These are phyloP conservation scores for Diaporthe capsici DNA, from an alignment of 2,329 filamentous ascomycete species.

Conservation along the genomic window DNA sequence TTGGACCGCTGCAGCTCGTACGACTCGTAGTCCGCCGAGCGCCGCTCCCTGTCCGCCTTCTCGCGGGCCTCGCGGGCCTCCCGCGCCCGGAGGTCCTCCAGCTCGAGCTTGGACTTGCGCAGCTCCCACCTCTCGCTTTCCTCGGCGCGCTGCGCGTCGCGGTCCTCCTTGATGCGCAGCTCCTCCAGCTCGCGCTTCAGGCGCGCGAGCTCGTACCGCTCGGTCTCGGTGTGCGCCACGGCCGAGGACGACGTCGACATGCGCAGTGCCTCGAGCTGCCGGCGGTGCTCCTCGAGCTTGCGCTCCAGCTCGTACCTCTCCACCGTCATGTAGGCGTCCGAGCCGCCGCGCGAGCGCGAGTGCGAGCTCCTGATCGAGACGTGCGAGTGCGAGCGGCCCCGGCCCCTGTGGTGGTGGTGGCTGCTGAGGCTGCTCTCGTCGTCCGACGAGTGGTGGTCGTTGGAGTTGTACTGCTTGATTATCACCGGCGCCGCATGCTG, in stretches of 20 bases:
- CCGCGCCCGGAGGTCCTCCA: constrained; percentile 48
- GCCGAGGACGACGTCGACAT: constrained; percentile 11
- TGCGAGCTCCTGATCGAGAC: constrained; percentile 43
- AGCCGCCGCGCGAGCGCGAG: constrained; percentile 48
- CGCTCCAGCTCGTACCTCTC: constrained; percentile 56
- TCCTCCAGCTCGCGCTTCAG: constrained; percentile 61
- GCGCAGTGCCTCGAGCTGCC: constrained; percentile 41
- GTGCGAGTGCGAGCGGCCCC: constrained; percentile 53
- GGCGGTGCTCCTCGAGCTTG: constrained; percentile 41
- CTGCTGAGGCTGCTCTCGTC: constrained; percentile 54
- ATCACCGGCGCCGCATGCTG: constrained; percentile 62
- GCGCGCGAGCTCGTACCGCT: constrained; percentile 53
- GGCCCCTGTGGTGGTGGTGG: constrained; percentile 51
- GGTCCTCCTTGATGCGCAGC: constrained; percentile 58
- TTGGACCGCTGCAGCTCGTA: constrained; percentile 55
- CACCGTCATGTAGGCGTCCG: constrained; percentile 54
- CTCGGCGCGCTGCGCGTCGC: constrained; percentile 53
- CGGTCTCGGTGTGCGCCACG: constrained; percentile 46
- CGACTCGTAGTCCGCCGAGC: constrained; percentile 48
- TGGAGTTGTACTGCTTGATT: constrained; percentile 69
- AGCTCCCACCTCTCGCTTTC: constrained; percentile 53
- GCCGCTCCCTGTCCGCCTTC: constrained; percentile 44
- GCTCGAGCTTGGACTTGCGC: constrained; percentile 55
- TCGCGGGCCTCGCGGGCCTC: constrained; percentile 41
- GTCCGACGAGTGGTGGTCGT: constrained; percentile 58